These are phyloP conservation scores for Eutrema japonicum DNA, from an alignment of 345 rosid species.

Conservation along the genomic window DNA sequence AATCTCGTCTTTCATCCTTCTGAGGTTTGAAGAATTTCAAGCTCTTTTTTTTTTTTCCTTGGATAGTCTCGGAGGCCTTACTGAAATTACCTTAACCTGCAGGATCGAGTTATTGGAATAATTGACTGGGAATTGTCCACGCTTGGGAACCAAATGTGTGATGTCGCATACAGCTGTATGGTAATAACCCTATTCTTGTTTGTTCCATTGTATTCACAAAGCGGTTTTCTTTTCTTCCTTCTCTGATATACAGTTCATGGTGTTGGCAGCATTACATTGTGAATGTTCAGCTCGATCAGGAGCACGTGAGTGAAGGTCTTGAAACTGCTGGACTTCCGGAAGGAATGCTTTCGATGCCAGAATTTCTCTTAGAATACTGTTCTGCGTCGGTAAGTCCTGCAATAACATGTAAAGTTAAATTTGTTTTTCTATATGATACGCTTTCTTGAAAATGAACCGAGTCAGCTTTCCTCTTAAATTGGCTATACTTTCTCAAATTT, in stretches of 20 bases:
- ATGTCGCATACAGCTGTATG: conserved; percentile 86
- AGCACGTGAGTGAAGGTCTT: conserved; percentile 54
- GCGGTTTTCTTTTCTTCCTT: conserved; percentile 12
- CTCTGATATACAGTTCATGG: conserved; percentile 30
- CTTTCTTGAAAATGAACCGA: conserved; percentile 4
- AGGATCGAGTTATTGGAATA: conserved; percentile 92
- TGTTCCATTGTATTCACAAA: neutral
- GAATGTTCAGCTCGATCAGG: conserved; percentile 45
- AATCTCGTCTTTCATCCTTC: conserved; percentile 88
- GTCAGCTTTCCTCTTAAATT: neutral
- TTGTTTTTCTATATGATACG: neutral
- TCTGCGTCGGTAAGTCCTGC: conserved; percentile 64
- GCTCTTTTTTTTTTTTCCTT: conserved; percentile 9
- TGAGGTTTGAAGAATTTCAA: conserved; percentile 56
- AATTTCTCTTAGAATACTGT: conserved; percentile 83
- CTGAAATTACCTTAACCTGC: conserved; percentile 34
- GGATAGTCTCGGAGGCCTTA: neutral
- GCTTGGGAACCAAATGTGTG: conserved; percentile 96
- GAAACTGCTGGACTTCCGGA: conserved; percentile 76
- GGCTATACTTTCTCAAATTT: neutral
- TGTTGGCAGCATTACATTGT: conserved; percentile 66
- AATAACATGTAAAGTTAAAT: conserved; percentile 6
- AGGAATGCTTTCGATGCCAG: conserved; percentile 81
- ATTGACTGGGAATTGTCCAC: conserved; percentile 98
- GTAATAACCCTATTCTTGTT: conserved; percentile 48